Conservation (phyloP, 805 yeast genomes). For the Suhomyces sp. region DNA sequence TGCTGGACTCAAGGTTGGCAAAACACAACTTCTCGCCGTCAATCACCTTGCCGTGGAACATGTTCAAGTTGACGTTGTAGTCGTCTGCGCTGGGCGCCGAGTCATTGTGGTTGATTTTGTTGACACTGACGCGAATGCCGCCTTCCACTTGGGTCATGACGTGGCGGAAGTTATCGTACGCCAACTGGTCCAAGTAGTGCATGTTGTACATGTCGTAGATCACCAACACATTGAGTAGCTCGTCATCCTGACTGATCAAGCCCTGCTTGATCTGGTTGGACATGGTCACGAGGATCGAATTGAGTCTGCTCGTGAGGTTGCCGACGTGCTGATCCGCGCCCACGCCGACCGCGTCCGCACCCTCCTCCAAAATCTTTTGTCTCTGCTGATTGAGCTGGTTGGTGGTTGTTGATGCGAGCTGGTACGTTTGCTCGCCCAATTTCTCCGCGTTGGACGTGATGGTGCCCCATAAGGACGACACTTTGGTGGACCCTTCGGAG, state of each 20-base stretch:
- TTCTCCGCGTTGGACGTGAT: constrained; percentile 52
- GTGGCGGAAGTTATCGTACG: constrained; percentile 52
- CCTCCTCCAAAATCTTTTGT: constrained; percentile 30
- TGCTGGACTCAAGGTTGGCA: constrained; percentile 81
- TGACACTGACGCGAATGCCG: constrained; percentile 60
- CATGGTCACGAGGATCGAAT: constrained; percentile 32
- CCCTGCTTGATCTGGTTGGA: constrained; percentile 49
- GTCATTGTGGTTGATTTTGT: constrained; percentile 43
- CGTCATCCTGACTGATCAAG: constrained; percentile 53
- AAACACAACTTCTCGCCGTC: constrained; percentile 87
- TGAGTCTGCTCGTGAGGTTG: constrained; percentile 27
- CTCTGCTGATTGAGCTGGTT: constrained; percentile 40
- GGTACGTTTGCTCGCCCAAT: constrained; percentile 49
- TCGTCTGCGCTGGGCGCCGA: constrained; percentile 11
- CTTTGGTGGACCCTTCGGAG: constrained; percentile 62
- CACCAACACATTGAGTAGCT: constrained; percentile 40
- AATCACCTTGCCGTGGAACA: constrained; percentile 70
- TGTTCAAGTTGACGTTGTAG: constrained; percentile 49
- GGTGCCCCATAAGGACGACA: constrained; percentile 65
- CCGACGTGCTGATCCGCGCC: constrained; percentile 22
- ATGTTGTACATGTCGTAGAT: constrained; percentile 66
- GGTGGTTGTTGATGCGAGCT: constrained; percentile 45
- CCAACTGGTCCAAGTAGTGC: constrained; percentile 43
- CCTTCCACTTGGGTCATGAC: constrained; percentile 79
- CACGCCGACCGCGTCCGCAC: constrained; percentile 13